These are phyloP conservation scores for Apophysomyces variabilis DNA, from an alignment of 371 early-diverging fungal species.

Conservation along the genomic window DNA sequence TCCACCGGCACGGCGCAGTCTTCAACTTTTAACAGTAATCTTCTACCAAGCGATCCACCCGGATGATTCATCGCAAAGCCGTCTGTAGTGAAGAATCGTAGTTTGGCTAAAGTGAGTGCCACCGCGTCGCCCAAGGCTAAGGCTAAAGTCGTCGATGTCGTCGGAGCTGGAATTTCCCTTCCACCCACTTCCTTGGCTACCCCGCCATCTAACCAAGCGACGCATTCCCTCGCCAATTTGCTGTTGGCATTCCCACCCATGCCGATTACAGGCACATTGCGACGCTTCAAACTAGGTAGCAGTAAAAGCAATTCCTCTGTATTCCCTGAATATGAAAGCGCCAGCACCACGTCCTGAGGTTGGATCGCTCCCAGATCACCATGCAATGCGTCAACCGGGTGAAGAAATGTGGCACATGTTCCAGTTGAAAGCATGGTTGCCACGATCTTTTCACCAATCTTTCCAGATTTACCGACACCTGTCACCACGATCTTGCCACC, in stretches of 20 bases:
- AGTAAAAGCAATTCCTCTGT: constrained; percentile 63
- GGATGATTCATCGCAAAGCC: constrained; percentile 72
- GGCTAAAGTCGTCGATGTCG: constrained; percentile 62
- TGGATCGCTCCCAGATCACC: constrained; percentile 65
- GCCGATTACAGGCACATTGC: constrained; percentile 55
- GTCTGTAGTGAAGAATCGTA: constrained; percentile 47
- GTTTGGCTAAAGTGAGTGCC: constrained; percentile 57
- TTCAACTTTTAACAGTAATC: constrained; percentile 42
- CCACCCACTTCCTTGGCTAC: constrained; percentile 53
- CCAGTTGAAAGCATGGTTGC: constrained; percentile 69
- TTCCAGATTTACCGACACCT: constrained; percentile 70
- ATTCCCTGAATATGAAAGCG: constrained; percentile 66
- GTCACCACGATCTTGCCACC: constrained; percentile 66
- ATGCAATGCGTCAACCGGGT: constrained; percentile 69
- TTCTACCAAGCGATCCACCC: constrained; percentile 60
- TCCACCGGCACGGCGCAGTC: constrained; percentile 34
- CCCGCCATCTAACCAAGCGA: constrained; percentile 64
- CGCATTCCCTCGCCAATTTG: constrained; percentile 55
- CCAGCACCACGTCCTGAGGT: constrained; percentile 59
- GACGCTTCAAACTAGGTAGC: constrained; percentile 49
- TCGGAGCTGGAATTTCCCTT: constrained; percentile 61
- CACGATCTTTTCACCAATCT: constrained; percentile 67
- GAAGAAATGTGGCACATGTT: constrained; percentile 58
- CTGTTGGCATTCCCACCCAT: constrained; percentile 57
- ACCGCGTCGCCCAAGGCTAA: constrained; percentile 68